These are phyloP conservation scores for Bidens hawaiensis DNA, from an alignment of 140 eudicot species.

Conservation along the genomic window DNA sequence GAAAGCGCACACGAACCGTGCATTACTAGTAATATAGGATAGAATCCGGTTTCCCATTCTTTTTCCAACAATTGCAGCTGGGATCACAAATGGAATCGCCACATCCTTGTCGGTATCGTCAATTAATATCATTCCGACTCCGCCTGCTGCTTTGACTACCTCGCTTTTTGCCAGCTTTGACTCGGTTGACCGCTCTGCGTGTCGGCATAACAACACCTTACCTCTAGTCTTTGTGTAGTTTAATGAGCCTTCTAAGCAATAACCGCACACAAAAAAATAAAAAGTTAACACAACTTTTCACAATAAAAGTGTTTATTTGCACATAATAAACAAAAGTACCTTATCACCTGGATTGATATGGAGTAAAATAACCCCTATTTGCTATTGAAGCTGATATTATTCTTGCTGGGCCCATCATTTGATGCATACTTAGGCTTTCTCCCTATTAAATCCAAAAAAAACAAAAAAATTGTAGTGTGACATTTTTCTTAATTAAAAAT, in stretches of 20 bases:
- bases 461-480: background rate
- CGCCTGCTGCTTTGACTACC: slow-evolving; percentile 82
- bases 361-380: slow-evolving; percentile 71
- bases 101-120: slow-evolving; percentile 76
- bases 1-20: slow-evolving; percentile 44
- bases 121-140: slow-evolving; percentile 72
- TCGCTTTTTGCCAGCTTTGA: slow-evolving; percentile 70
- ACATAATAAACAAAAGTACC: slow-evolving; percentile 55
- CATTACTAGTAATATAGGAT: slow-evolving; percentile 39
- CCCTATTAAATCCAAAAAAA: slow-evolving; percentile 42
- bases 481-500: background rate
- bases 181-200: slow-evolving; percentile 72
- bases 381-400: slow-evolving; percentile 76
- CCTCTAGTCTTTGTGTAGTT: slow-evolving; percentile 64
- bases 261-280: slow-evolving; percentile 34
- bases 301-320: background rate
- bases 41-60: slow-evolving; percentile 52
- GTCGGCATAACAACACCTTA: slow-evolving; percentile 67
- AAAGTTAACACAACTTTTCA: slow-evolving; percentile 22
- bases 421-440: slow-evolving; percentile 58
- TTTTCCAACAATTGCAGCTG: slow-evolving; percentile 71
- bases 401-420: slow-evolving; percentile 45
- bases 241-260: slow-evolving; percentile 80
- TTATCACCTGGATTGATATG: slow-evolving; percentile 99
- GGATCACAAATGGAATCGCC: slow-evolving; percentile 77